Conservation (phyloP, 345 rosid species). For the Euphorbia tirucalli region DNA sequence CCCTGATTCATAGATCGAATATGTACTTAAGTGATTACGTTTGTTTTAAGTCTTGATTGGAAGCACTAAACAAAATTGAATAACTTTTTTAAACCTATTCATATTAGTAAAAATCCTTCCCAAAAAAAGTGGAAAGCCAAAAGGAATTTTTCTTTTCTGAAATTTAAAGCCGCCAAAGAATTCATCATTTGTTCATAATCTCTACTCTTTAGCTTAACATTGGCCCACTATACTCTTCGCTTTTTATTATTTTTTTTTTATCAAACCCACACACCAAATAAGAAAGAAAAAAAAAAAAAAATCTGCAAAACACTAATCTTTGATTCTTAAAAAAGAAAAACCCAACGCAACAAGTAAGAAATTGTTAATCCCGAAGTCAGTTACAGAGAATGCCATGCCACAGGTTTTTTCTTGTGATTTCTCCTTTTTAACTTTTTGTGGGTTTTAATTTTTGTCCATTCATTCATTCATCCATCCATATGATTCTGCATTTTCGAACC, state of each 20-base stretch:
- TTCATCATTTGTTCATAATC: not conserved
- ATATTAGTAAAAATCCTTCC: too few species aligned
- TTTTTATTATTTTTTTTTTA: too few species aligned
- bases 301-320: not conserved
- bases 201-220: too few species aligned
- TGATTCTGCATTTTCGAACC: not conserved
- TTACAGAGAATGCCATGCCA: not conserved
- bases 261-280: too few species aligned
- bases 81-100: too few species aligned
- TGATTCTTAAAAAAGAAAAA: not conserved
- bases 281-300: not conserved
- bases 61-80: too few species aligned
- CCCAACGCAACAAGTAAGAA: not conserved
- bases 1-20: too few species aligned
- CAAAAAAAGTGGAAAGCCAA: not conserved
- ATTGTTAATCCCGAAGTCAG: not conserved
- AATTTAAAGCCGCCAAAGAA: not conserved
- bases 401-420: slow-evolving; percentile 11
- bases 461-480: not conserved
- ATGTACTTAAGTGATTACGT: too few species aligned
- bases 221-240: too few species aligned
- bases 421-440: not conserved
- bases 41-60: too few species aligned
- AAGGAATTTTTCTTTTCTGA: not conserved
- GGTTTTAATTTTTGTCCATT: not conserved